Percentiles rank a stretch among this genome's conserved stretches.
phyloP scores from a whole-genome alignment of 2,329 filamentous ascomycete species.

The Fusarium sp. region DNA sequence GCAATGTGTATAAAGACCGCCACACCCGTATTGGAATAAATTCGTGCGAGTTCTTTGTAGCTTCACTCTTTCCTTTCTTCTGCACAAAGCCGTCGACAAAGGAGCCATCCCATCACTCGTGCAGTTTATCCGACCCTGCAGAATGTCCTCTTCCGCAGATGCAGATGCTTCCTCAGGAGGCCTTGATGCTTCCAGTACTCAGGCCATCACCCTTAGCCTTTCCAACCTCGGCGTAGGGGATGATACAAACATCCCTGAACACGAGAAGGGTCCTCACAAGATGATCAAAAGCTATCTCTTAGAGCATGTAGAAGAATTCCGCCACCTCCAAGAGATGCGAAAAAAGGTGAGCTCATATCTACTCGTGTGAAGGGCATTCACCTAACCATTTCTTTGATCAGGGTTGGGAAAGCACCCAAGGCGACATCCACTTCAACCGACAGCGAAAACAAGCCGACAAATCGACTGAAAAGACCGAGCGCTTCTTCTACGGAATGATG shows the following conservation, averaged over 20 bases:
- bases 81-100: too few species aligned
- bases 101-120: too few species aligned
- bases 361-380: not conserved
- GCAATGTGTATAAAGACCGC: too few species aligned
- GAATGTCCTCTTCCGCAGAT: too few species aligned
- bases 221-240: not conserved
- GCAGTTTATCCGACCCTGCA: too few species aligned
- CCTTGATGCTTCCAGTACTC: too few species aligned
- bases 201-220: not conserved
- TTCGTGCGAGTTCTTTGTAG: too few species aligned
- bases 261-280: not conserved
- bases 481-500: constrained; percentile 61
- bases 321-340: constrained; percentile 16
- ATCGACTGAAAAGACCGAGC: constrained; percentile 32
- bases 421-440: constrained; percentile 60
- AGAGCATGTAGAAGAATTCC: constrained; percentile 16
- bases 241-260: not conserved
- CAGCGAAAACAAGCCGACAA: constrained; percentile 59
- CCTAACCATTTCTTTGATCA: constrained; percentile 33
- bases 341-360: constrained; percentile 10
- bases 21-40: too few species aligned
- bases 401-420: constrained; percentile 62
- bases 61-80: too few species aligned
- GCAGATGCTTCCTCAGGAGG: too few species aligned
- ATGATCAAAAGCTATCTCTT: constrained; percentile 12